Percentiles rank a stretch among this genome's conserved stretches.
Evolutionary conservation across 208 protist genomes (phyloP).

Genomic region (Trypanosoma theileri): DNA sequence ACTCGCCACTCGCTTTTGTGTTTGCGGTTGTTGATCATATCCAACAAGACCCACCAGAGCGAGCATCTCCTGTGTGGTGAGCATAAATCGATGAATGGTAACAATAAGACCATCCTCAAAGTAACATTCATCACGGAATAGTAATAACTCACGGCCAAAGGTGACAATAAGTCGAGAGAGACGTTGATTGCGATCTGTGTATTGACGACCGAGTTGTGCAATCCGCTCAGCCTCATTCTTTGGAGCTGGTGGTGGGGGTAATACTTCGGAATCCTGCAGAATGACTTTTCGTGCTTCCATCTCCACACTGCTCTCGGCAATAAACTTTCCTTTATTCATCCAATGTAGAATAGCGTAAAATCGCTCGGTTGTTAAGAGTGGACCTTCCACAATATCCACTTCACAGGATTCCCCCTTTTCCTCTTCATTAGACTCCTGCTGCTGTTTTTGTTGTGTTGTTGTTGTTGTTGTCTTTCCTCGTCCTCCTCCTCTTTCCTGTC

Average conservation of each 20-base stretch:
- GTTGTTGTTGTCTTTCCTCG: background rate
- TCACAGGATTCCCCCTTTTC: conserved; percentile 8
- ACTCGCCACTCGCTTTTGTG: conserved; percentile 24
- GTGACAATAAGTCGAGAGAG: conserved; percentile 67
- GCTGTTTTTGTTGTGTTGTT: too few relatives aligned
- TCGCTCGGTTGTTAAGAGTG: conserved; percentile 52
- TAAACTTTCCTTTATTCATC: conserved; percentile 41
- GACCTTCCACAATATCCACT: conserved; percentile 62
- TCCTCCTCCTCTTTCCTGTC: background rate
- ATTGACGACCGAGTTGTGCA: conserved; percentile 57
- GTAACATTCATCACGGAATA: conserved; percentile 75
- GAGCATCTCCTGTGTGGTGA: conserved; percentile 68
- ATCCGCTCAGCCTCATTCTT: conserved; percentile 48
- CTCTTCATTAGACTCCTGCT: too few relatives aligned
- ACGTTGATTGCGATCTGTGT: conserved; percentile 81
- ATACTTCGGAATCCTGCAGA: conserved; percentile 74
- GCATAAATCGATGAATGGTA: conserved; percentile 73
- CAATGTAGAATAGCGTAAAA: conserved; percentile 68
- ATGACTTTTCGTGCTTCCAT: conserved; percentile 80
- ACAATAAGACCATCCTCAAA: conserved; percentile 80
- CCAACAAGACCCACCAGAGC: conserved; percentile 6
- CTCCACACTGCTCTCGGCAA: conserved; percentile 51
- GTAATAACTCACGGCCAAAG: conserved; percentile 66
- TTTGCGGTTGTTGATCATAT: conserved; percentile 22
- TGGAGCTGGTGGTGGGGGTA: conserved; percentile 52